phyloP scores from a whole-genome alignment of 495 filamentous ascomycete species.

The Penicillium paradoxum region DNA sequence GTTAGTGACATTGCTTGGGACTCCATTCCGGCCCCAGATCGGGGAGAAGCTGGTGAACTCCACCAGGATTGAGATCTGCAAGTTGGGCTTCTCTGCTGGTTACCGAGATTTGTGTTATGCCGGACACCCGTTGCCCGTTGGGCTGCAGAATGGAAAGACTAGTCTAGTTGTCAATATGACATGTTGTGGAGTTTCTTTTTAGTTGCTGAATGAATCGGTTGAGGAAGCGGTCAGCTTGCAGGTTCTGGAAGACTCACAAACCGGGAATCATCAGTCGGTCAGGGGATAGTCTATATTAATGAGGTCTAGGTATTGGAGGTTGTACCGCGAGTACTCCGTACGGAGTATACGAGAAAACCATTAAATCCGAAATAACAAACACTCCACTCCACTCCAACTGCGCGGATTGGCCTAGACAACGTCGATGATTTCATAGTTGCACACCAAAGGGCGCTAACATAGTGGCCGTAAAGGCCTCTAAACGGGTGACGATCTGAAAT shows the following conservation, averaged over 20 bases:
- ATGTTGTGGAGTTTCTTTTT: conserved; percentile 1
- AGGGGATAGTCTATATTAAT: not conserved
- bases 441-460: not conserved
- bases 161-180: conserved; percentile 15
- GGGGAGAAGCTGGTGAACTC: conserved; percentile 14
- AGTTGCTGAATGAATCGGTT: conserved; percentile 15
- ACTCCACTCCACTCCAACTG: not conserved
- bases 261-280: conserved; percentile 9
- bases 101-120: conserved; percentile 13
- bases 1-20: conserved; percentile 16
- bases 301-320: no score
- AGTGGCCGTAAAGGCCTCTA: not conserved
- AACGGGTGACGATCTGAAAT: not conserved
- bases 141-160: conserved; percentile 8
- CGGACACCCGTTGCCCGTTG: conserved; percentile 15
- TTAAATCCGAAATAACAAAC: not conserved
- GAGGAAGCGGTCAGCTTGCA: conserved; percentile 17
- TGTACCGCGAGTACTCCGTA: no score
- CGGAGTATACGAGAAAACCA: not conserved
- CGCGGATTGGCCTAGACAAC: not conserved
- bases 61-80: conserved; percentile 13
- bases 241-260: conserved; percentile 2
- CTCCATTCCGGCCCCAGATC: conserved; percentile 15
- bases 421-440: conserved; percentile 7
- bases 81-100: conserved; percentile 3